Evolutionary conservation across 202 grass and related monocot genomes (phyloP).

Genomic region (Alloteropsis angusta): DNA sequence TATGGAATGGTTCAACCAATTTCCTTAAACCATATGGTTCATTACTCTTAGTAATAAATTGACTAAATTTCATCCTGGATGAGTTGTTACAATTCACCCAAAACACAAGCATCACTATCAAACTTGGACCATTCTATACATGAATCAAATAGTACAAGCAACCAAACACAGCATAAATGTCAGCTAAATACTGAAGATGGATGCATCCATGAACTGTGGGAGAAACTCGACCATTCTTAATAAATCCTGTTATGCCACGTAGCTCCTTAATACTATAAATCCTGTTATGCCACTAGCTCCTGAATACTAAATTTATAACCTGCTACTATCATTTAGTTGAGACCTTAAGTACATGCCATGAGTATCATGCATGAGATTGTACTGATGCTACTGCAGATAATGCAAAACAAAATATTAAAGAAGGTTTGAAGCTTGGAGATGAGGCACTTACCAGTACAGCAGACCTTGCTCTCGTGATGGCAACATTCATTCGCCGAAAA

Average conservation of each 20-base stretch:
- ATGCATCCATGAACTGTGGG: neutral
- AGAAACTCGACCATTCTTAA: neutral
- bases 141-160: too few relatives aligned
- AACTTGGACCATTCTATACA: too few relatives aligned
- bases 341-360: neutral
- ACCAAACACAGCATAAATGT: neutral
- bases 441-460: constrained; percentile 57
- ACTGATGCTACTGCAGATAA: neutral
- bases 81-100: too few relatives aligned
- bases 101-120: too few relatives aligned
- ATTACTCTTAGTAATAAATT: too few relatives aligned
- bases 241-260: neutral
- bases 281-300: neutral
- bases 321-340: neutral
- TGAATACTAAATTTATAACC: neutral
- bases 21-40: too few relatives aligned
- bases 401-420: neutral
- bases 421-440: constrained; percentile 7
- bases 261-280: neutral
- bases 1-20: too few relatives aligned
- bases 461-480: constrained; percentile 88
- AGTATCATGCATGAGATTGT: neutral
- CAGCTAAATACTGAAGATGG: neutral
- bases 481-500: constrained; percentile 96
- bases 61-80: too few relatives aligned